These are phyloP conservation scores for Cutaneotrichosporon dermatis DNA, from an alignment of 1,284 basidiomycete genomes.

Conservation along the genomic window DNA sequence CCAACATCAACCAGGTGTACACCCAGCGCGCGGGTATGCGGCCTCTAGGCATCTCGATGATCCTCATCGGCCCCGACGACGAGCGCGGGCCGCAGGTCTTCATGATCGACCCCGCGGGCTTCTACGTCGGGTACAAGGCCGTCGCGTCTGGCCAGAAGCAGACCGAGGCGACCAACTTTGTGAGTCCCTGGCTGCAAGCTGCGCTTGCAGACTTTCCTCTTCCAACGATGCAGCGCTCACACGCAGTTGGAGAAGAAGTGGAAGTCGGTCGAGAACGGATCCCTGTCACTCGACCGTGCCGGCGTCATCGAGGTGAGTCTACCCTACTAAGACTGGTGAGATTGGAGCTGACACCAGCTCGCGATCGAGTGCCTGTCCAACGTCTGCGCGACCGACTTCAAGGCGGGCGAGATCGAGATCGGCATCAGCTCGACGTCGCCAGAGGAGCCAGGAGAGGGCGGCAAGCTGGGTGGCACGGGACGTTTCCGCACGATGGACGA, in stretches of 20 bases:
- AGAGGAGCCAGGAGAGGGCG: constrained; percentile 35
- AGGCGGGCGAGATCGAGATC: constrained; percentile 57
- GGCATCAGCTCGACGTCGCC: constrained; percentile 49
- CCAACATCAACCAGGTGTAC: constrained; percentile 99
- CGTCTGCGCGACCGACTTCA: constrained; percentile 92
- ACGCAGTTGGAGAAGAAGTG: constrained; percentile 86
- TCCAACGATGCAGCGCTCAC: constrained; percentile 4
- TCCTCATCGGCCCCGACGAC: constrained; percentile 86
- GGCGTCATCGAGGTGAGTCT: constrained; percentile 76
- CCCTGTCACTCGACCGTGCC: constrained; percentile 62
- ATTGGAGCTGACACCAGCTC: constrained; percentile 62
- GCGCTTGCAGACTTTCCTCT: background rate
- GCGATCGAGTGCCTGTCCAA: constrained; percentile 92
- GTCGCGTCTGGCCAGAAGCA: constrained; percentile 96
- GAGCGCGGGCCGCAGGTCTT: constrained; percentile 89
- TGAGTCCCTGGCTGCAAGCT: constrained; percentile 19
- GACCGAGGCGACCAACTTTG: constrained; percentile 94
- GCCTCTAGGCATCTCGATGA: constrained; percentile 95
- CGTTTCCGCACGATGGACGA: constrained; percentile 78
- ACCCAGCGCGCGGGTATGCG: constrained; percentile 97
- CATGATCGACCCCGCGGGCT: constrained; percentile 97
- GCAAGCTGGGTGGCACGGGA: constrained; percentile 55
- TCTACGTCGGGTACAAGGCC: constrained; percentile 97
- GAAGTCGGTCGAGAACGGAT: constrained; percentile 82
- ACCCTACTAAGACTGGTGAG: no score